A percentile compares a stretch with the other conserved stretches of the same genome.
phyloP scores from a whole-genome alignment of 306 rosid species.

The Purshia tridentata region DNA sequence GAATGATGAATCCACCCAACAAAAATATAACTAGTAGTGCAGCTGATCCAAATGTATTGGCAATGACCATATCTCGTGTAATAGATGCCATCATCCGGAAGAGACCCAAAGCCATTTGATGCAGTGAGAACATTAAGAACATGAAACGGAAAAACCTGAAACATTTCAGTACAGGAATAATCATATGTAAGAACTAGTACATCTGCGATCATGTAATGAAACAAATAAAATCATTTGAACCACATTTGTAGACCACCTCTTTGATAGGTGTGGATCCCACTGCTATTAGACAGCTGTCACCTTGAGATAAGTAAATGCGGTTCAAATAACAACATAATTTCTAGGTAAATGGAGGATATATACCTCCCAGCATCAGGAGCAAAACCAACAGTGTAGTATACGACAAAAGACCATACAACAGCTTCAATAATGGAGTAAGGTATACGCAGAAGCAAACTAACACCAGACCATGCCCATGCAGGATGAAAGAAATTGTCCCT shows the following conservation, averaged over 20 bases:
- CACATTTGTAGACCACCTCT: too few relatives aligned
- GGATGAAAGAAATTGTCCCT: conserved; percentile 83
- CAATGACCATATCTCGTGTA: conserved; percentile 78
- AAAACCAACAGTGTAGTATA: conserved; percentile 80
- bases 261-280: too few relatives aligned
- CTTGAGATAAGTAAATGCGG: too few relatives aligned
- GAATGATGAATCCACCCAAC: conserved; percentile 84
- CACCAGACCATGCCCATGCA: conserved; percentile 79
- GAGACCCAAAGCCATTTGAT: conserved; percentile 95
- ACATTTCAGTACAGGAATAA: conserved; percentile 19
- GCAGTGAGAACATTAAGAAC: conserved; percentile 64
- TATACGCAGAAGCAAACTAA: conserved; percentile 75
- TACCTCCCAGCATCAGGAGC: conserved; percentile 80
- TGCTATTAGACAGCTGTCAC: too few relatives aligned
- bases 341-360: neutral
- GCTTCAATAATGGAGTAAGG: conserved; percentile 82
- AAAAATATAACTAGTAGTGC: conserved; percentile 59
- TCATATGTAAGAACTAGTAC: neutral
- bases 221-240: too few relatives aligned
- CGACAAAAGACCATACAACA: conserved; percentile 73
- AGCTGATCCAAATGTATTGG: conserved; percentile 90
- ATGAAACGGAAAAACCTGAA: conserved; percentile 88
- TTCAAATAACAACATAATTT: too few relatives aligned
- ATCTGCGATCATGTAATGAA: neutral
- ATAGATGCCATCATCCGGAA: conserved; percentile 78